Evolutionary conservation across 2,329 filamentous ascomycete species (phyloP).

Genomic region (Neofusicoccum laricinum): DNA sequence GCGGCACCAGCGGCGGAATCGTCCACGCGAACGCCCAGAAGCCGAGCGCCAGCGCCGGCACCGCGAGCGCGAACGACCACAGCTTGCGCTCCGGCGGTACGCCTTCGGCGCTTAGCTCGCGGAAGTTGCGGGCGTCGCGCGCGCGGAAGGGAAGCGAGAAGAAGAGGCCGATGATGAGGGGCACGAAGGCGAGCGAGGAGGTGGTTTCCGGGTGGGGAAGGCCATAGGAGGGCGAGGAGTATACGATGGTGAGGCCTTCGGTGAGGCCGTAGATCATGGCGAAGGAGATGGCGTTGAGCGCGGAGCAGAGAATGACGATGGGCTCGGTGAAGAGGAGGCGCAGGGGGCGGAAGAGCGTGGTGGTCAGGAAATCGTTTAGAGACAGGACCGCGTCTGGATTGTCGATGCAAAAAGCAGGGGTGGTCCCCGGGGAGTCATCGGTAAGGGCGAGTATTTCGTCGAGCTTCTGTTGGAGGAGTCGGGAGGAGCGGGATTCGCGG

Average conservation of each 20-base stretch:
- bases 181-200: constrained; percentile 10
- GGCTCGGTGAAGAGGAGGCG: constrained; percentile 16
- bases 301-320: constrained; percentile 15
- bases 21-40: constrained; percentile 15
- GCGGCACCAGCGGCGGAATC: constrained; percentile 7
- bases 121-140: neutral
- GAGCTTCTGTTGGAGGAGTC: constrained; percentile 9
- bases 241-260: constrained; percentile 18
- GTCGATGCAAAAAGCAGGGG: neutral
- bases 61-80: constrained; percentile 1
- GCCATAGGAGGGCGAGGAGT: neutral
- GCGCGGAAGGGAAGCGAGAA: neutral
- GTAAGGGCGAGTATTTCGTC: neutral
- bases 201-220: neutral
- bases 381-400: constrained; percentile 14
- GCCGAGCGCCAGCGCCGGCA: constrained; percentile 4
- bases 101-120: neutral
- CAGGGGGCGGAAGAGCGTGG: constrained; percentile 2
- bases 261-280: constrained; percentile 10
- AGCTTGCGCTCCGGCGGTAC: constrained; percentile 9
- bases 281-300: constrained; percentile 5
- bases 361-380: neutral
- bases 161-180: constrained; percentile 8
- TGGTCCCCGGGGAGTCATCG: neutral
- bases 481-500: neutral